phyloP scores from a whole-genome alignment of 1,284 basidiomycete species.

The Puccinia novopanici region DNA sequence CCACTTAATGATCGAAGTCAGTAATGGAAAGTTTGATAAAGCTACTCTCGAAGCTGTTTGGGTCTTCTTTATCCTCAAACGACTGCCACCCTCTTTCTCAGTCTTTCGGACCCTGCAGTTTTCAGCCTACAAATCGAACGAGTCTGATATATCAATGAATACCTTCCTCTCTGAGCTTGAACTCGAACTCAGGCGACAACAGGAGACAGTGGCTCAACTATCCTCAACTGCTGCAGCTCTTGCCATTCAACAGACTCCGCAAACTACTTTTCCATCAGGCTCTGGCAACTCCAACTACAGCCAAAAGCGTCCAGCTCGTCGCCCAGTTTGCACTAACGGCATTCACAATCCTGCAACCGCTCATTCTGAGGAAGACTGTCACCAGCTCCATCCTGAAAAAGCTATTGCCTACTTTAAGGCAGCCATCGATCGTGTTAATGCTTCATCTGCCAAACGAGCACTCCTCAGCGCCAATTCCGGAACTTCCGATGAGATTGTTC shows the following conservation, averaged over 20 bases:
- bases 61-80: constrained; percentile 11
- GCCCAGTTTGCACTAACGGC: not conserved
- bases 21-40: not conserved
- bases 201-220: not conserved
- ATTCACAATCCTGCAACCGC: not conserved
- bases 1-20: not conserved
- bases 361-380: not conserved
- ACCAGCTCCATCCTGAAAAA: not conserved
- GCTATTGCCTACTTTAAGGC: not conserved
- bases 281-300: not conserved
- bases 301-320: not conserved
- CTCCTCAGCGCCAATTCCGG: not conserved
- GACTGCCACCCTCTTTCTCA: not conserved
- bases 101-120: not conserved
- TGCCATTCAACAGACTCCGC: not conserved
- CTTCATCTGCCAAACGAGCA: not conserved
- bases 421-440: not conserved
- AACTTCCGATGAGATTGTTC: not conserved
- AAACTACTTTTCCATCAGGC: too few species aligned
- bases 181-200: not conserved
- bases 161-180: not conserved
- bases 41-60: not conserved
- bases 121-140: not conserved
- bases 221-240: not conserved
- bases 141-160: not conserved